Base-by-base conservation (phyloP, 1,284 basidiomycete genomes). In the Boletus mariae region DNA sequence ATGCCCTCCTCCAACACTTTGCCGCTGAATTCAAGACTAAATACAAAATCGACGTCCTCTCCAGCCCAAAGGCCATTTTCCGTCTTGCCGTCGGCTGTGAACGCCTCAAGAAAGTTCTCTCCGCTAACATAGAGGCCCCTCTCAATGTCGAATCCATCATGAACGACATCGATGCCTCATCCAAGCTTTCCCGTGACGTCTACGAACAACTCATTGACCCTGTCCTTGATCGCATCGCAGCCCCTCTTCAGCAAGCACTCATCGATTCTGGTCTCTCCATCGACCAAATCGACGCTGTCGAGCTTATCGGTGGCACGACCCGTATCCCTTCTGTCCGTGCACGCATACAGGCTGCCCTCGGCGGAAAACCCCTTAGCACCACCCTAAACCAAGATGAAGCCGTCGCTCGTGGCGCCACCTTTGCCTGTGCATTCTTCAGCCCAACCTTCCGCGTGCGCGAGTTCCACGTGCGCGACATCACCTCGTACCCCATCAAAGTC, bases 361-460 rank as follows among this genome's bases (percentile, higher is more conserved):
- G 74, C 28, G 87, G 90, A 57, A 93, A 92, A 73, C 60, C 74
- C 20, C 85, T 97, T 59, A 89, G 82, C 23, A 88, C 86, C 63
- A 97, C 94, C 45, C 85, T 95, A 68, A 97, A 96, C 79, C 92
- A 94, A 76, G 94, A 97, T 61, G 94, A 97, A 76, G 93, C 94
- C 57, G 80, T 94, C 59, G 92, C 92, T 17, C 90, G 94, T 49
- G 94, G 94, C 55, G 90, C 94, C 47, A 96, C 94, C 50, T 94
- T 97, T 71, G 84, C 92, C 41, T 96, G 94, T 69, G 94, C 94
- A 37, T 92, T 91, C 77, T 87, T 95, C 59, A 95, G 93, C 34
- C 94, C 94, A 63, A 86, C 94, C 56, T 97, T 97, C 90, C 90
- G 92, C 61, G 94, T 97, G 49, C 87, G 93, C 62, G 93, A 97